Evolutionary conservation across 2,329 filamentous ascomycete genomes (phyloP).

Genomic region (Gaeumannomyces sp.): DNA sequence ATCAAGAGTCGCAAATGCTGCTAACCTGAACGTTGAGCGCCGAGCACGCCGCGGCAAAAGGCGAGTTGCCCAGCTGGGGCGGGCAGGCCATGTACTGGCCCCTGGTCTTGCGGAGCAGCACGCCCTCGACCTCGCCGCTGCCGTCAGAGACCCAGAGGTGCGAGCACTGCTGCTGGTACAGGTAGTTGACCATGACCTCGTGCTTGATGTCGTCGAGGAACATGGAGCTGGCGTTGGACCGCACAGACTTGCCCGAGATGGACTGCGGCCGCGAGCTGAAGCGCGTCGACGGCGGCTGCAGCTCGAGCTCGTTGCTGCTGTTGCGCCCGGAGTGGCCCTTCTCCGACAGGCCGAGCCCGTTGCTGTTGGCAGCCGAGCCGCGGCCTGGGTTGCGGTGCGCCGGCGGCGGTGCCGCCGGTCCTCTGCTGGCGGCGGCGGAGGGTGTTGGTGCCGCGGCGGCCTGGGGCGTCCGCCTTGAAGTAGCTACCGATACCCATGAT

Average conservation of each 20-base stretch:
- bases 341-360: conserved; percentile 27
- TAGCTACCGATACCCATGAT: conserved; percentile 57
- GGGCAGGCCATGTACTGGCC: conserved; percentile 71
- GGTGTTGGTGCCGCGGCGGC: conserved; percentile 8
- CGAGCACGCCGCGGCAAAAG: conserved; percentile 58
- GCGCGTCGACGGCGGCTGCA: conserved; percentile 42
- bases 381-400: conserved; percentile 7
- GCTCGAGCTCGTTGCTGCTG: conserved; percentile 30
- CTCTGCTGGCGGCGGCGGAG: conserved; percentile 1
- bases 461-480: conserved; percentile 50
- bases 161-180: conserved; percentile 73
- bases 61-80: conserved; percentile 53
- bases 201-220: conserved; percentile 69
- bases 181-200: conserved; percentile 77
- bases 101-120: conserved; percentile 61
- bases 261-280: conserved; percentile 48
- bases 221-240: conserved; percentile 43
- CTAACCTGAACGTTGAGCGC: conserved; percentile 66
- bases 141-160: conserved; percentile 68
- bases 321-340: conserved; percentile 25
- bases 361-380: conserved; percentile 15
- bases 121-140: conserved; percentile 63
- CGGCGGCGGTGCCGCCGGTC: conserved; percentile 12
- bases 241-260: conserved; percentile 40
- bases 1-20: background rate